Conservation (phyloP, 495 filamentous ascomycete species). For the Neurospora sp. region DNA sequence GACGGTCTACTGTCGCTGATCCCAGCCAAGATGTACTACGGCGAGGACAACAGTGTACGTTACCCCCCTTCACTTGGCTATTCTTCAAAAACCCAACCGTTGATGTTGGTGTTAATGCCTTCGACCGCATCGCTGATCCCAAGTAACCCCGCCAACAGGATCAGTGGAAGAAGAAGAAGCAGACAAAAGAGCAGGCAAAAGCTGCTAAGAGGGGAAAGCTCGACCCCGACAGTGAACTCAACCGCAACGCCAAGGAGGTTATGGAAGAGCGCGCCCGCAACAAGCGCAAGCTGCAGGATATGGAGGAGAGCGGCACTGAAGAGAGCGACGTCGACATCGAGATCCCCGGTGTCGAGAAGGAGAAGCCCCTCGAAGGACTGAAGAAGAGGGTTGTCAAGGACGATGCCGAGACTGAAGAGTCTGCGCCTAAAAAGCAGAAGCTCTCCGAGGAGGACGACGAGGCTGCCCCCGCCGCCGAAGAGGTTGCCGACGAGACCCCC, state of each 20-base stretch:
- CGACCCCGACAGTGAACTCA: conserved; percentile 62
- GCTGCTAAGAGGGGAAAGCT: conserved; percentile 73
- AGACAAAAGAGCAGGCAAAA: conserved; percentile 72
- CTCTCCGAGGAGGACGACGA: conserved; percentile 10
- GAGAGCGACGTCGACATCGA: conserved; percentile 28
- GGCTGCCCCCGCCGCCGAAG: conserved; percentile 6
- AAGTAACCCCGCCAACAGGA: conserved; percentile 41
- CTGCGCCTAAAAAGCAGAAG: conserved; percentile 26
- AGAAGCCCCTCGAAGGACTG: conserved; percentile 45
- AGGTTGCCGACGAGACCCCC: conserved; percentile 5
- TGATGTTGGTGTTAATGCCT: conserved; percentile 8
- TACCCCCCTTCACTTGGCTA: background rate
- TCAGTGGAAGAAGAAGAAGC: conserved; percentile 82
- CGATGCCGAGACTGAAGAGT: conserved; percentile 17
- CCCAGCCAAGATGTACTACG: conserved; percentile 87
- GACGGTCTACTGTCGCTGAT: conserved; percentile 87
- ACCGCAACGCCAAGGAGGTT: conserved; percentile 72
- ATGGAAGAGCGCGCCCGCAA: conserved; percentile 68
- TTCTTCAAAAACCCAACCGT: background rate
- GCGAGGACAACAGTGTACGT: conserved; percentile 76
- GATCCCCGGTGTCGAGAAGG: conserved; percentile 36
- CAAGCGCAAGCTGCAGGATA: conserved; percentile 47
- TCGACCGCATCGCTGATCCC: conserved; percentile 9
- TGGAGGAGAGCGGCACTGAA: conserved; percentile 22
- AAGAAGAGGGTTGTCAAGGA: conserved; percentile 36